Evolutionary conservation across 1,284 basidiomycete genomes (phyloP).

Genomic region (Cutaneotrichosporon sp.): DNA sequence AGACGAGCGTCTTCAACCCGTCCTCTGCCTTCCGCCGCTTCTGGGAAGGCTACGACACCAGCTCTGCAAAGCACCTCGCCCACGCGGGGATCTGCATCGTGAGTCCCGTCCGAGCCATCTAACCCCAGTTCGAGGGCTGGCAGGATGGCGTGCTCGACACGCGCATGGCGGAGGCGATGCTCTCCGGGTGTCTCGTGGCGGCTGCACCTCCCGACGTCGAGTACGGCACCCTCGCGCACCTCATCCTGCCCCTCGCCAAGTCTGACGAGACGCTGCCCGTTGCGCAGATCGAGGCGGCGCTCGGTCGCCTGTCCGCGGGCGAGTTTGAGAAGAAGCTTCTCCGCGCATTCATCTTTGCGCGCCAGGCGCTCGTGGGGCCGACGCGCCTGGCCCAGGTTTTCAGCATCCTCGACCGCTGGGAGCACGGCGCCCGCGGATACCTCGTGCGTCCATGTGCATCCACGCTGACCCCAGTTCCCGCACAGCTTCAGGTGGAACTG

Average conservation of each 20-base stretch:
- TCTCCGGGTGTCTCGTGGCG: slow-evolving; percentile 45
- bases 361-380: background rate
- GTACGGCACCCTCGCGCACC: slow-evolving; percentile 24
- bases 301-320: background rate
- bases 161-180: slow-evolving; percentile 41
- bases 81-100: slow-evolving; percentile 39
- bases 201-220: slow-evolving; percentile 33
- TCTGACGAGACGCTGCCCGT: slow-evolving; percentile 4
- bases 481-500: slow-evolving; percentile 8
- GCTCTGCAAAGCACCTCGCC: slow-evolving; percentile 28
- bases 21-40: slow-evolving; percentile 14
- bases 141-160: slow-evolving; percentile 31
- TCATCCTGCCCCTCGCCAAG: slow-evolving; percentile 6
- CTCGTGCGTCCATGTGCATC: slow-evolving; percentile 6
- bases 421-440: slow-evolving; percentile 10
- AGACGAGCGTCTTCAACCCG: background rate
- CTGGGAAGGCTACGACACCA: slow-evolving; percentile 30
- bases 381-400: background rate
- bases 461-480: slow-evolving; percentile 8
- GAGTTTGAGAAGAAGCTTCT: slow-evolving; percentile 2
- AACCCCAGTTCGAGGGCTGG: slow-evolving; percentile 40
- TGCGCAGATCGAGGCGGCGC: background rate
- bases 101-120: slow-evolving; percentile 7
- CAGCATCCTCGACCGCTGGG: slow-evolving; percentile 1
- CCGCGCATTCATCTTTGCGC: slow-evolving; percentile 11